Evolutionary conservation across 2,329 filamentous ascomycete genomes (phyloP).

Genomic region (Aureobasidium sp.): DNA sequence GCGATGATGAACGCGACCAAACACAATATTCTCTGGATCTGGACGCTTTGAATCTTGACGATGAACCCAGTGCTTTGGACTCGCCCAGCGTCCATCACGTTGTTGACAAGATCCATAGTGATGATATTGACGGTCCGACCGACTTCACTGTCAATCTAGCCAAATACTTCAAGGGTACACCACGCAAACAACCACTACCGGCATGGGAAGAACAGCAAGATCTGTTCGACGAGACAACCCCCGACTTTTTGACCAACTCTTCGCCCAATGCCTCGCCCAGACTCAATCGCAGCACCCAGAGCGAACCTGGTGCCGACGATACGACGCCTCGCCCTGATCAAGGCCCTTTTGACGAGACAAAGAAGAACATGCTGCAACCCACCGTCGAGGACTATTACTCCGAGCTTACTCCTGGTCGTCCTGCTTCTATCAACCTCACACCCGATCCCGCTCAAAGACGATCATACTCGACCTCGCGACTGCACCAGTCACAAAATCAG

Average conservation of each 20-base stretch:
- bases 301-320: background rate
- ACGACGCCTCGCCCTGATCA: conserved; percentile 22
- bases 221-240: background rate
- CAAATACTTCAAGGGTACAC: conserved; percentile 24
- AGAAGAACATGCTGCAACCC: conserved; percentile 27
- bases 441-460: conserved; percentile 14
- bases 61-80: conserved; percentile 9
- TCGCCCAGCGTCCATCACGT: conserved; percentile 23
- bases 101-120: conserved; percentile 24
- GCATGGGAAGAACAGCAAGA: conserved; percentile 3
- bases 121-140: conserved; percentile 33
- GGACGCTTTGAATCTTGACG: conserved; percentile 25
- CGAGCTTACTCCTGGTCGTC: conserved; percentile 27
- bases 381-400: conserved; percentile 31
- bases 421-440: conserved; percentile 13
- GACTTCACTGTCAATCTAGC: conserved; percentile 33
- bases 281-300: background rate
- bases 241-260: conserved; percentile 15
- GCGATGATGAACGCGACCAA: background rate
- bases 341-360: conserved; percentile 15
- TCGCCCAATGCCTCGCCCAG: conserved; percentile 11
- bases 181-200: conserved; percentile 5
- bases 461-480: conserved; percentile 2
- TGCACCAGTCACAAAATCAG: conserved; percentile 9
- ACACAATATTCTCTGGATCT: conserved; percentile 29